Base-by-base conservation (phyloP, 805 yeast genomes). In the Zygoascus bituminiphila region DNA sequence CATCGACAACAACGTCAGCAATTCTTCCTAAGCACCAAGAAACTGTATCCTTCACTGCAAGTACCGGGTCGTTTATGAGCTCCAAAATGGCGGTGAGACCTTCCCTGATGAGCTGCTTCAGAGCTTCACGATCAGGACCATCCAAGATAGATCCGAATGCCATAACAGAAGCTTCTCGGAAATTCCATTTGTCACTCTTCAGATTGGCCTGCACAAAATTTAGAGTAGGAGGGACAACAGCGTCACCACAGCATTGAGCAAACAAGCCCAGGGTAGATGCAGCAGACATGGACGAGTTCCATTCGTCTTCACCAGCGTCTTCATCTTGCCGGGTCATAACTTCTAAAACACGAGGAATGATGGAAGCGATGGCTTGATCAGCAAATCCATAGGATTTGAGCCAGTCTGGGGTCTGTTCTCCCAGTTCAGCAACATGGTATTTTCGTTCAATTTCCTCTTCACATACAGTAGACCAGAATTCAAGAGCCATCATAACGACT, bases 401-500 rank as follows among this genome's bases (percentile, higher is more conserved):
- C 36, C 22, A 19, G 7, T 29, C 33, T 29, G 33, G 33, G 15
- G 74, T 77, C 5, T 66, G 64, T 14, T 69, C 68, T 44, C 75
- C 73, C 47, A 73, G 74, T 41, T 78, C 78, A 57, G 45, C 45
- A 33, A 50, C 53, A 37, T n/a, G 33, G 51, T 78, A 66, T 15
- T 84, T 78, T 51, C 86, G 80, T 54, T 87, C 96, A 54, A 85
- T 74, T 67, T 93, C 98, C 62, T 84, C 96, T 70, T 93, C 98
- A 71, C 98, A 89, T n/a, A 93, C 93, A n/a, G 98, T 88, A 51
- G 91, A 81, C 98, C 98, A 93, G 65, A 93, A 91, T 70, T 93
- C 98, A 50, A 93, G 93, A 25, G 98, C 97, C 97, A 91, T 89
- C 63, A 97, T 88, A 1, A 96, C 84, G 25, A 93, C 98, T 58